These are phyloP conservation scores for Ustilago xerochloae DNA, from an alignment of 1,284 basidiomycete genomes.

Conservation along the genomic window DNA sequence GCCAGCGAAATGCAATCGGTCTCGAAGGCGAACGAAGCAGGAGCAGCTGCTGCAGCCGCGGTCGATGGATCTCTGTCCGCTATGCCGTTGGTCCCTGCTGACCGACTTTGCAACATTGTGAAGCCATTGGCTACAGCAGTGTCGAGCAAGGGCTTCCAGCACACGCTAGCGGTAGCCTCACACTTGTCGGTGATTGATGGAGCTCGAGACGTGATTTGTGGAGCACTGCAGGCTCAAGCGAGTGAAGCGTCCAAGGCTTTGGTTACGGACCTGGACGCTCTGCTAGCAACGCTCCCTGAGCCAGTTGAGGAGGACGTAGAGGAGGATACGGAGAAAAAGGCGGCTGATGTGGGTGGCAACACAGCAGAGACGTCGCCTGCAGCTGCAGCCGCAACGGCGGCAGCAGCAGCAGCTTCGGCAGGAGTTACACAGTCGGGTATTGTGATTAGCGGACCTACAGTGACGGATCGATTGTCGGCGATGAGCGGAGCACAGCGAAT, in stretches of 20 bases:
- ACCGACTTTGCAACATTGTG: constrained; percentile 61
- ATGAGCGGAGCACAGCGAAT: constrained; percentile 44
- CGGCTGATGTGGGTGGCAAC: background rate
- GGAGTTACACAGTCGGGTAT: constrained; percentile 35
- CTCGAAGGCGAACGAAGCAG: background rate
- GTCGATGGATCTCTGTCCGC: constrained; percentile 14
- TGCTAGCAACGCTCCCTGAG: constrained; percentile 58
- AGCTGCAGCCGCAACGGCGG: constrained; percentile 24
- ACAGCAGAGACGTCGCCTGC: constrained; percentile 15
- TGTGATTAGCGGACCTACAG: constrained; percentile 40
- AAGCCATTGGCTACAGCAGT: constrained; percentile 62
- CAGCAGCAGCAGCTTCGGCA: constrained; percentile 20
- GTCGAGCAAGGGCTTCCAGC: constrained; percentile 65
- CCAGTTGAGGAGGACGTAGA: constrained; percentile 38
- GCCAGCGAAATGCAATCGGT: background rate
- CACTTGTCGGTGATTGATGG: constrained; percentile 60
- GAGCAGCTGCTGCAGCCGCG: background rate
- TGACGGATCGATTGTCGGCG: constrained; percentile 33
- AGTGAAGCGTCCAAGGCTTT: constrained; percentile 53
- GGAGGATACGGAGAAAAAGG: constrained; percentile 39
- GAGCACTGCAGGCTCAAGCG: constrained; percentile 59
- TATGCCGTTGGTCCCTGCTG: constrained; percentile 48
- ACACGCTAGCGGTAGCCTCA: constrained; percentile 64
- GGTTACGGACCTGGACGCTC: constrained; percentile 54
- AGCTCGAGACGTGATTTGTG: constrained; percentile 58